Conservation (phyloP, 805 yeast species). For the Pichia phayaonensis region DNA sequence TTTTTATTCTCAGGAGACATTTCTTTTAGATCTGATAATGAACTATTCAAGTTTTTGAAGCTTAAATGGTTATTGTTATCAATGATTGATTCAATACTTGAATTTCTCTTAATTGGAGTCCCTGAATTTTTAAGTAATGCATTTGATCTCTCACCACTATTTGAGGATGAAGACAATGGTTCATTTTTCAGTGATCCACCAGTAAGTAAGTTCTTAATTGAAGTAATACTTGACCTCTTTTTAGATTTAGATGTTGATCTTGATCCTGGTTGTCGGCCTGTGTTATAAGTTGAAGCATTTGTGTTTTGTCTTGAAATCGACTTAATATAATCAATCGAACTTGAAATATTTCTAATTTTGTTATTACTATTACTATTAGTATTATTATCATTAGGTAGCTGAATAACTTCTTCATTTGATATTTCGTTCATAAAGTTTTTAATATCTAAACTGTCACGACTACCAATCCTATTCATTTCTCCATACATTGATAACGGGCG, state of each 20-base stretch:
- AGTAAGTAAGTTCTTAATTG: constrained; percentile 29
- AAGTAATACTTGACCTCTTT: constrained; percentile 30
- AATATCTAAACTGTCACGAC: constrained; percentile 9
- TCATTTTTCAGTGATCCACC: constrained; percentile 25
- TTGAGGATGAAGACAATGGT: constrained; percentile 10
- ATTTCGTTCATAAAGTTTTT: constrained; percentile 11
- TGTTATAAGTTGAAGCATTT: constrained; percentile 1
- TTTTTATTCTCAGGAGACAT: constrained; percentile 14
- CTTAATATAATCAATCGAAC: constrained; percentile 33
- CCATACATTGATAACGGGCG: constrained; percentile 11
- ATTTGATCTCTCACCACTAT: constrained; percentile 14
- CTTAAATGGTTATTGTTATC: constrained; percentile 8
- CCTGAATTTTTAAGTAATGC: constrained; percentile 3
- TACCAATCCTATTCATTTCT: constrained; percentile 1
- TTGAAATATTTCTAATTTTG: constrained; percentile 23
- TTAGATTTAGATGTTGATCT: constrained; percentile 16
- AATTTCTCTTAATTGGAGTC: constrained; percentile 9
- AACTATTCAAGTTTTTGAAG: not conserved
- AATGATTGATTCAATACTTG: constrained; percentile 19
- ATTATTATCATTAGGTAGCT: constrained; percentile 17
- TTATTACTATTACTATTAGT: constrained; percentile 15
- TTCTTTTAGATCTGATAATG: constrained; percentile 11
- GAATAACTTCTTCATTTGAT: constrained; percentile 27
- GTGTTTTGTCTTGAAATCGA: constrained; percentile 30
- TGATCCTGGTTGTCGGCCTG: not conserved